A percentile compares a stretch with the other conserved stretches of the same genome.
phyloP scores from a whole-genome alignment of 2,329 filamentous ascomycete species.

The Phymatotrichopsis omnivora region DNA sequence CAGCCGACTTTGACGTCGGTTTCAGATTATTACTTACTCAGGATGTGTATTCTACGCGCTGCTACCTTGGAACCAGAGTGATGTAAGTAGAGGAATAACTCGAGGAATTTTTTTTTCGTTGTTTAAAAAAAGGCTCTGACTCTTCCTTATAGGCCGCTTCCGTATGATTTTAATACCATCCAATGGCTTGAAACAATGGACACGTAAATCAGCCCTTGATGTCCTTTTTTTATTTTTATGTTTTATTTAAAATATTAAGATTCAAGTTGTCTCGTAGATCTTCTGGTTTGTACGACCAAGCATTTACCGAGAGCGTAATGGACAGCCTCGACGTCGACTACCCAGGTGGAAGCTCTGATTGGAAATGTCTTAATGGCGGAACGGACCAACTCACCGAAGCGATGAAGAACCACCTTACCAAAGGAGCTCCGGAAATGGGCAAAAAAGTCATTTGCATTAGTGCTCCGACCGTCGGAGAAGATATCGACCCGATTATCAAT shows the following conservation, averaged over 20 bases:
- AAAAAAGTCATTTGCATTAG: constrained; percentile 20
- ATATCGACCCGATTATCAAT: constrained; percentile 21
- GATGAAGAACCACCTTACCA: too few species aligned
- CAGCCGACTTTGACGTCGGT: neutral
- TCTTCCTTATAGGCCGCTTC: too few species aligned
- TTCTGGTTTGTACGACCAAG: constrained; percentile 34
- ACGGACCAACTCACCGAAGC: constrained; percentile 30
- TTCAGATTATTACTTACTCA: too few species aligned
- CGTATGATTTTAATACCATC: neutral
- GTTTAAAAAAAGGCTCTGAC: too few species aligned
- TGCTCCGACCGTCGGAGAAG: constrained; percentile 27
- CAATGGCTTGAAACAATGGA: constrained; percentile 11
- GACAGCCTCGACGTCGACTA: constrained; percentile 34
- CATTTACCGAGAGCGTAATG: constrained; percentile 35
- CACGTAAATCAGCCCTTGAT: constrained; percentile 3
- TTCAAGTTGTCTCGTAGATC: constrained; percentile 17
- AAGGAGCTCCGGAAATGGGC: constrained; percentile 26
- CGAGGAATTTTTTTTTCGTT: too few species aligned
- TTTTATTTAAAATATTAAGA: too few species aligned
- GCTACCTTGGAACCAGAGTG: constrained; percentile 1
- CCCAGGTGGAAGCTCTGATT: constrained; percentile 23
- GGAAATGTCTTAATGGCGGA: constrained; percentile 35
- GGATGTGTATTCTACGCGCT: constrained; percentile 5
- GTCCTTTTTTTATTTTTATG: constrained; percentile 19
- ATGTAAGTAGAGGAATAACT: too few species aligned